Evolutionary conservation across 495 filamentous ascomycete genomes (phyloP).

Genomic region (Aspergillus saccharolyticus): DNA sequence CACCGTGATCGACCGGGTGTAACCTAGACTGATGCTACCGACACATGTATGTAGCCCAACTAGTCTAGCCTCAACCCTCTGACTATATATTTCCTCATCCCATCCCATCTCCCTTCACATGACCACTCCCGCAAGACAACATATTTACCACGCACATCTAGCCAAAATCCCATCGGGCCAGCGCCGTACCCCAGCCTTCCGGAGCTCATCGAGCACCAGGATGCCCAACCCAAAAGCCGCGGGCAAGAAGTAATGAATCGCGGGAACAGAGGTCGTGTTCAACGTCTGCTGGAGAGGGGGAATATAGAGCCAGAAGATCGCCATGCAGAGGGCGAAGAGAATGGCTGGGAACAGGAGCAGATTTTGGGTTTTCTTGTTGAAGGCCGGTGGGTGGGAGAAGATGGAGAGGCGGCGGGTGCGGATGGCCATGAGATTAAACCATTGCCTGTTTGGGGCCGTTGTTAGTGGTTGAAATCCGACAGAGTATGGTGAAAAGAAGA

Average conservation of each 20-base stretch:
- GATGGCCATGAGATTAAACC: conserved; percentile 61
- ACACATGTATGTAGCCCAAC: too few species aligned
- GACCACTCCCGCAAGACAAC: background rate
- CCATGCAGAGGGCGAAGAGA: conserved; percentile 55
- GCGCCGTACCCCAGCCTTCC: conserved; percentile 18
- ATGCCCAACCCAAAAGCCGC: conserved; percentile 57
- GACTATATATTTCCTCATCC: background rate
- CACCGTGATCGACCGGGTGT: too few species aligned
- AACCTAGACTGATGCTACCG: too few species aligned
- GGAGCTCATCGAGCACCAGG: conserved; percentile 33
- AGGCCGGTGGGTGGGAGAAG: conserved; percentile 58
- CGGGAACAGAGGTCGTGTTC: conserved; percentile 51
- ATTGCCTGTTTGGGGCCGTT: conserved; percentile 44
- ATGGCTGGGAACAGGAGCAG: conserved; percentile 61
- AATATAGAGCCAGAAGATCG: conserved; percentile 60
- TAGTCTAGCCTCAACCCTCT: too few species aligned
- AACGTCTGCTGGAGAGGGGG: conserved; percentile 51
- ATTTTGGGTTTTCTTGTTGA: conserved; percentile 55
- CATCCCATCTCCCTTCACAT: background rate
- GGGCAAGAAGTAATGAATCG: conserved; percentile 63
- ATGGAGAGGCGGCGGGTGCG: conserved; percentile 61
- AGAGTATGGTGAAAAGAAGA: background rate
- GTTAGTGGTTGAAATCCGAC: background rate
- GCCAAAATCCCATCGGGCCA: conserved; percentile 20
- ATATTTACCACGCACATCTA: conserved; percentile 20